Evolutionary conservation across 495 filamentous ascomycete species (phyloP), one percentile per base, ranked within the genome.

Genomic region (Pseudomonodictys pantanalensis): DNA sequence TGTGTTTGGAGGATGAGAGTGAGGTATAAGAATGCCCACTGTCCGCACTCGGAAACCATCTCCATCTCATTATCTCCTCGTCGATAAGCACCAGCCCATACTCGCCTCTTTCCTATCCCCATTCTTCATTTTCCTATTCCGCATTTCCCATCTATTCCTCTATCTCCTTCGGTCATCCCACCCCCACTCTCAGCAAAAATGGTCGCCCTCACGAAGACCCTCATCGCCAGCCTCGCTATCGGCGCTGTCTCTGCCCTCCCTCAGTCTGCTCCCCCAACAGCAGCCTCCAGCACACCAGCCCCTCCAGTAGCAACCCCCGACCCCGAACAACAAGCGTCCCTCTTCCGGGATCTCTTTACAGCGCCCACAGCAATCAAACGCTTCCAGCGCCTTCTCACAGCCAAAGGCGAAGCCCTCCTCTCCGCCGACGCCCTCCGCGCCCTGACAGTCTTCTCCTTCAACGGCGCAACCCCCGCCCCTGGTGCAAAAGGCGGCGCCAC

Each of bases 381-480:
- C 33, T 65, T 63, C 60, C 56, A 69, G 33, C 39, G 32, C 23
- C 55, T 69, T 39, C 35, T 67, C 33, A 60, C 64, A 22, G 35
- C 38, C 8, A 52, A 35, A 6, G 64, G 62, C 15, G 39, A 58
- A 48, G 41, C 41, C 9, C 57, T 69, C 7, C 47, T 60, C 22
- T 30, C 55, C 2, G 53, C 1, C n/a, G 63, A 65, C 1, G 52
- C 48, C 1, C 42, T 71, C n/a, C 43, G 52, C 24, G 28, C 29
- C 1, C 12, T 54, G 11, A 47, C 54, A 5, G 57, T 66, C 45
- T 71, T 68, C 46, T 62, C 68, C 57, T 72, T 70, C 65, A 72
- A 72, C 39, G 28, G 28, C 5, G 60, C 62, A 10, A 35, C 39
- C 11, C 55, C 67, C 1, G 51, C 46, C 15, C 1, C 44, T 0